These are phyloP conservation scores for Leccinum obscurum DNA, from an alignment of 768 basidiomycete genomes.

Conservation along the genomic window DNA sequence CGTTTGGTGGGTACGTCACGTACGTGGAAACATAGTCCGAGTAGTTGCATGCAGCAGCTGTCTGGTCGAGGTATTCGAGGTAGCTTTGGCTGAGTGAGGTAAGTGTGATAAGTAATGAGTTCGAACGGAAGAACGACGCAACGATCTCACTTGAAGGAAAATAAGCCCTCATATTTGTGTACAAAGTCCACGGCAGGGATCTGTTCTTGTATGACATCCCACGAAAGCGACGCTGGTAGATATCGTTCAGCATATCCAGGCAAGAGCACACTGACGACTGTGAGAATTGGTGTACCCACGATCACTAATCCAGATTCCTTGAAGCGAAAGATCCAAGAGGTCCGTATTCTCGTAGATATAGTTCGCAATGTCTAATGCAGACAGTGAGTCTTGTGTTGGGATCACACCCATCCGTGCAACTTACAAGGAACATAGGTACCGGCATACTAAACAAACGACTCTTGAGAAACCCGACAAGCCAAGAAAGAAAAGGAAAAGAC, in stretches of 20 bases:
- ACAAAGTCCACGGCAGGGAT: conserved; percentile 77
- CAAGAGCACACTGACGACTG: background rate
- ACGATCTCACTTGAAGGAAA: conserved; percentile 63
- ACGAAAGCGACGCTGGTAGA: conserved; percentile 53
- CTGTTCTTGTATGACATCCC: conserved; percentile 63
- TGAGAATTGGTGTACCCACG: conserved; percentile 43
- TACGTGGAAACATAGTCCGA: conserved; percentile 59
- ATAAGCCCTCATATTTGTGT: conserved; percentile 67
- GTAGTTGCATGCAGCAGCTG: conserved; percentile 60
- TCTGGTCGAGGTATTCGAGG: conserved; percentile 55
- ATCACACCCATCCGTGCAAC: conserved; percentile 34
- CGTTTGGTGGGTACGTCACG: conserved; percentile 69
- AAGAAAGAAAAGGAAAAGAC: background rate
- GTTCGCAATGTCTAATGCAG: conserved; percentile 64
- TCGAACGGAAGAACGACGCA: background rate
- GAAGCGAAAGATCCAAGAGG: conserved; percentile 54
- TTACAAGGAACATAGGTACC: conserved; percentile 66
- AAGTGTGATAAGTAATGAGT: background rate
- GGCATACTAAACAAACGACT: conserved; percentile 51
- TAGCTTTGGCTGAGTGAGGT: conserved; percentile 57
- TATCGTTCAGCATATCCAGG: background rate
- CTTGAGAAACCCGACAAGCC: background rate
- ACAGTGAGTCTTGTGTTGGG: background rate
- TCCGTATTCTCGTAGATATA: conserved; percentile 63
- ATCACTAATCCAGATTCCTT: conserved; percentile 73